Evolutionary conservation across 768 basidiomycete genomes (phyloP).

Genomic region (Erythrobasidium yunnanense): DNA sequence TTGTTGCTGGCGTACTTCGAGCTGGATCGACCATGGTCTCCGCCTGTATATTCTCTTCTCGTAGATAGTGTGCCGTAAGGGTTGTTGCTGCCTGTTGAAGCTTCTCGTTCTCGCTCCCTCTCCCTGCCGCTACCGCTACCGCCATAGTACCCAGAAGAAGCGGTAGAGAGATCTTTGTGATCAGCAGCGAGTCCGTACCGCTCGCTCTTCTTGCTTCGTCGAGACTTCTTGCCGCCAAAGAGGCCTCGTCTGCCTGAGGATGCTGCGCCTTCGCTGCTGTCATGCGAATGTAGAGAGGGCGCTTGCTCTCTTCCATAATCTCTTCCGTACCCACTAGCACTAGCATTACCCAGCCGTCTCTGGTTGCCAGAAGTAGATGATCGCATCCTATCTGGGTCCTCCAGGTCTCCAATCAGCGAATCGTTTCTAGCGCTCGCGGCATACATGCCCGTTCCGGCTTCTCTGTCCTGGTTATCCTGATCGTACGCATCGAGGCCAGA

Average conservation of each 20-base stretch:
- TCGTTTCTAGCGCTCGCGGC: not conserved
- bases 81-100: not conserved
- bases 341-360: not conserved
- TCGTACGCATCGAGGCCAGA: conserved; percentile 15
- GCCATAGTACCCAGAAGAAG: not conserved
- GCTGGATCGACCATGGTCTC: not conserved
- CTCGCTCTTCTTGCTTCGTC: conserved; percentile 23
- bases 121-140: not conserved
- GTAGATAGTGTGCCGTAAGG: not conserved
- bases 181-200: conserved; percentile 9
- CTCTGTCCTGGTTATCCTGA: conserved; percentile 7
- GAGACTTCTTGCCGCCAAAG: not conserved
- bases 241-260: not conserved
- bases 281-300: too few relatives aligned
- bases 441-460: not conserved
- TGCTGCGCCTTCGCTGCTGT: not conserved
- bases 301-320: not conserved
- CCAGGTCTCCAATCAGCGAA: conserved; percentile 14
- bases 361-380: not conserved
- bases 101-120: too few relatives aligned
- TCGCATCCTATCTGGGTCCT: conserved; percentile 10
- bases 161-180: not conserved
- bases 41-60: not conserved
- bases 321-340: not conserved
- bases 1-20: too few relatives aligned